Evolutionary conservation across 257 asterid genomes (phyloP), one percentile per base, ranked within the genome.

Genomic region (Lycium barbarum): DNA sequence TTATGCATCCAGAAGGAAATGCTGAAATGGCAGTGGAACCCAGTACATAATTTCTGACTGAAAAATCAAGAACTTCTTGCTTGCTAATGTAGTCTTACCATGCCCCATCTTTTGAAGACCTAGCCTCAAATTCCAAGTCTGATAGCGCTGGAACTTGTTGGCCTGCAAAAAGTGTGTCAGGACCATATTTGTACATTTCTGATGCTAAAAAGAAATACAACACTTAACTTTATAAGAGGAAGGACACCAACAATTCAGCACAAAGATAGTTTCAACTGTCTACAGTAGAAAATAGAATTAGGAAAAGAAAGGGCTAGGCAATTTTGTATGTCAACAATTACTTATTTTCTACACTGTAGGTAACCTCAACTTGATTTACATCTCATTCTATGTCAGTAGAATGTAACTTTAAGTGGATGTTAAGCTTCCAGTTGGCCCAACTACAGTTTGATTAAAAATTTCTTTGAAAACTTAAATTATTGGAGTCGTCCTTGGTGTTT

Each of bases 91-190:
- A 70, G 80, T 83, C 89, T 86, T 91, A 95, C 99, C 99, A 96
- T 59, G 99, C 99, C 68, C 94, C 97, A 84, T 96, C 99, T 88
- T 79, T 90, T 2, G 92, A 47, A 80, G 99, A 96, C 88, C 86
- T 92, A 2, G 99, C 98, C 89, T 96, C 99, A 86, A 96, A 95
- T 88, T 95, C 97, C 91, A 93, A 55, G 65, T 63, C 87, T 53
- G 94, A 87, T 35, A 84, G 54, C 49, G 89, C 88, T 80, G 85
- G 85, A 89, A 51, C 88, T 80, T 84, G 87, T 85, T 84, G 88
- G 84, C 89, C 98, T 94, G 94, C n/a, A 66, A 59, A 61, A 74
- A 43, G 72, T 33, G 82, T 15, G 67, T 59, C 66, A 40, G 7
- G 47, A 22, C 47, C 13, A 76, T 51, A 76, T 26, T 47, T 49